A percentile compares a stretch with the other conserved stretches of the same genome.
Evolutionary conservation across 2,329 filamentous ascomycete species (phyloP).

Genomic region (Neophaeococcomyces mojaviensis): DNA sequence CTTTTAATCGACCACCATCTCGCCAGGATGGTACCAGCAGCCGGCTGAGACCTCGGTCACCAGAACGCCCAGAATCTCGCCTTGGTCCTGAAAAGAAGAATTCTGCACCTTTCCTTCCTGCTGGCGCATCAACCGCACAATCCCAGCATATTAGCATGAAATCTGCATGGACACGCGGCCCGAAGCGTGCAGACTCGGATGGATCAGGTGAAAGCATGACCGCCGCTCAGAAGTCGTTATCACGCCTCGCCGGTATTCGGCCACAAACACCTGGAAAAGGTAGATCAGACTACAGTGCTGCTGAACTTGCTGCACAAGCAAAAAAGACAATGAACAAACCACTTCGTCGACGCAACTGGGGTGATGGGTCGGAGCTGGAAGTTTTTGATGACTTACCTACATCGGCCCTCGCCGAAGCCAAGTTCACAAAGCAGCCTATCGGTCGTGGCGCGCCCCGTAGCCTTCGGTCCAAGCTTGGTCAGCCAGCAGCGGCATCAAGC

Average conservation of each 20-base stretch:
- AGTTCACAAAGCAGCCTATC: conserved; percentile 72
- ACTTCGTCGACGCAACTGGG: conserved; percentile 64
- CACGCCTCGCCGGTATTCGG: conserved; percentile 34
- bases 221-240: conserved; percentile 34
- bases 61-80: conserved; percentile 49
- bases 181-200: conserved; percentile 79
- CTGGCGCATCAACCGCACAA: conserved; percentile 63
- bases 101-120: conserved; percentile 69
- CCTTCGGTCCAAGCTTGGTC: conserved; percentile 44
- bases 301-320: conserved; percentile 45
- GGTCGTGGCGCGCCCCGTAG: conserved; percentile 61
- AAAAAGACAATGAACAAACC: conserved; percentile 71
- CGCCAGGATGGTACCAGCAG: conserved; percentile 31
- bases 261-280: conserved; percentile 43
- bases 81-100: conserved; percentile 46
- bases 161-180: conserved; percentile 54
- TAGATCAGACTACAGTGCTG: conserved; percentile 42
- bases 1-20: conserved; percentile 32
- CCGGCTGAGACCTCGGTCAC: conserved; percentile 57
- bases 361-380: conserved; percentile 86
- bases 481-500: conserved; percentile 23
- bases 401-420: conserved; percentile 71
- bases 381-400: conserved; percentile 92
- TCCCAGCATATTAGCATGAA: conserved; percentile 74
- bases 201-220: conserved; percentile 45